These are phyloP conservation scores for Elsinoe fawcettii DNA, from an alignment of 2,329 filamentous ascomycete species.

Conservation along the genomic window DNA sequence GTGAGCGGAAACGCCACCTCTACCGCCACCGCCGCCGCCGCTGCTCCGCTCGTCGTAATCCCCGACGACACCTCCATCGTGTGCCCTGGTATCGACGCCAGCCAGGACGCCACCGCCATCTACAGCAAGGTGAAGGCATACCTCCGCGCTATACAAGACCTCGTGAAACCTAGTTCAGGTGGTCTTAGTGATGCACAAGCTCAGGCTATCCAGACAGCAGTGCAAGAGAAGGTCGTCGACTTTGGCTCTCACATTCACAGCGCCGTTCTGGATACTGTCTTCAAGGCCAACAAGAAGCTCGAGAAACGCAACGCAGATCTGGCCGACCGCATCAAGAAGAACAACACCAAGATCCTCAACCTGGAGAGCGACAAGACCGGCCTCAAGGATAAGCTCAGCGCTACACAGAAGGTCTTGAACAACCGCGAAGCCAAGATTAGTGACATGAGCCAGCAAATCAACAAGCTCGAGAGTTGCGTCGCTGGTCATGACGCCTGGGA, in stretches of 20 bases:
- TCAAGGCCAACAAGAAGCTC: conserved; percentile 8
- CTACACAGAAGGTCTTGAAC: background rate
- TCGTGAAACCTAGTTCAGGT: background rate
- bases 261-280: background rate
- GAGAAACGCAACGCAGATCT: conserved; percentile 7
- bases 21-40: background rate
- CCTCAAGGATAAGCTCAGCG: background rate
- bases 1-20: background rate
- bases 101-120: background rate
- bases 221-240: background rate
- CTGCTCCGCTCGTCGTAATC: background rate
- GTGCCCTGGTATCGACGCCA: background rate
- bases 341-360: background rate
- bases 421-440: background rate
- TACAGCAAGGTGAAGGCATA: background rate
- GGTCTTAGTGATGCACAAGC: background rate
- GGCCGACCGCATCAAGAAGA: background rate
- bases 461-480: background rate
- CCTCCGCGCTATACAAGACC: background rate
- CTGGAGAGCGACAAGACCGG: background rate
- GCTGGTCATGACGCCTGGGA: background rate
- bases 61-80: background rate
- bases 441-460: background rate
- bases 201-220: background rate
- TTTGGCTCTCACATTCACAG: background rate